Percentiles rank a stretch among this genome's conserved stretches.
These are phyloP conservation scores for Epichloe typhina DNA, from an alignment of 2,329 filamentous ascomycete species.

Conservation along the genomic window DNA sequence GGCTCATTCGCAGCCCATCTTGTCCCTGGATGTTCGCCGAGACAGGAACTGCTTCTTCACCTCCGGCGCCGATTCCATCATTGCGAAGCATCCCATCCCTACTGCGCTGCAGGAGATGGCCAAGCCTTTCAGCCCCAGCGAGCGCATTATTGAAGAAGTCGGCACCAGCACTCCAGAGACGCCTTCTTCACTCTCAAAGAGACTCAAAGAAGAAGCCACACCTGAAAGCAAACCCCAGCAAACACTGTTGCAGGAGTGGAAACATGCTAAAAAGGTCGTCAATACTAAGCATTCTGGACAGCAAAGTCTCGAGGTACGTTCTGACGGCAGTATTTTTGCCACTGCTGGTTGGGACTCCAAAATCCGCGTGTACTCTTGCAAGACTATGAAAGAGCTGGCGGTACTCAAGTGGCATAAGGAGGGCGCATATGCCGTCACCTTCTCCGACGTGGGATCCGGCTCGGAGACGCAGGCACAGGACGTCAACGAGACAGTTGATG, in stretches of 20 bases:
- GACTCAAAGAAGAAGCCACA: conserved; percentile 5
- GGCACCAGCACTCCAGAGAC: conserved; percentile 7
- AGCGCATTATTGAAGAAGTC: neutral
- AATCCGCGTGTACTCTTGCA: conserved; percentile 67
- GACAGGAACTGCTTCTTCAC: conserved; percentile 53
- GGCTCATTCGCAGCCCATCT: conserved; percentile 64
- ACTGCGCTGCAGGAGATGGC: conserved; percentile 13
- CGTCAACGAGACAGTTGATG: neutral
- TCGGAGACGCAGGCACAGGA: neutral
- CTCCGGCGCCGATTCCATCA: conserved; percentile 66
- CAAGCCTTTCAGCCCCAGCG: conserved; percentile 3
- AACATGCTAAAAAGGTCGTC: conserved; percentile 42
- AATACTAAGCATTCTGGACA: conserved; percentile 87
- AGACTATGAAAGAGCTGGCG: conserved; percentile 73
- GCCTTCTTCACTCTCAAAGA: conserved; percentile 14
- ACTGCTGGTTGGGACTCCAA: conserved; percentile 88
- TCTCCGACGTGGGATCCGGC: conserved; percentile 35
- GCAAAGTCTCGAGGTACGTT: conserved; percentile 64
- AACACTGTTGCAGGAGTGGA: conserved; percentile 18
- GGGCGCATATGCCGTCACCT: conserved; percentile 71
- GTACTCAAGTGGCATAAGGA: conserved; percentile 90
- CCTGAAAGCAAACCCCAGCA: neutral
- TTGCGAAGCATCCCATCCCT: conserved; percentile 63
- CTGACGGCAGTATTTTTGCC: conserved; percentile 70
- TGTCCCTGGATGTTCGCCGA: conserved; percentile 53